Conservation (phyloP, 73 alveolate genomes). For the Paramecium pentaurelia region DNA sequence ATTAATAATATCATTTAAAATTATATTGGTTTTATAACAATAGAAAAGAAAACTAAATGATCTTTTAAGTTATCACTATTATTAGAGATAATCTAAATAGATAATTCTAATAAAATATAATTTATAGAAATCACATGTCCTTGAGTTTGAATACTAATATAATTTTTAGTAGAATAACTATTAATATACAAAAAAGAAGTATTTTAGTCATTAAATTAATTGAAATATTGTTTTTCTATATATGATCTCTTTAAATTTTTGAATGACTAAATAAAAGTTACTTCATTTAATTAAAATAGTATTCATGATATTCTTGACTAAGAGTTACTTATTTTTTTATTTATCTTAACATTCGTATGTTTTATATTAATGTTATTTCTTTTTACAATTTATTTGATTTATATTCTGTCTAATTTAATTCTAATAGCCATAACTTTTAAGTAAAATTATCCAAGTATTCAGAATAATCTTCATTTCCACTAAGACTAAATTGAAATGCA, state of each 20-base stretch:
- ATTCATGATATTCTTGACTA: not conserved
- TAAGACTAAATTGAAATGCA: not conserved
- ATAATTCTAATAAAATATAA: too few species aligned
- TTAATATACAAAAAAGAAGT: not conserved
- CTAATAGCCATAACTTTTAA: not conserved
- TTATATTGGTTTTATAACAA: not conserved
- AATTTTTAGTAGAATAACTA: not conserved
- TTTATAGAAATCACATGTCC: not conserved
- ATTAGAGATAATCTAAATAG: not conserved
- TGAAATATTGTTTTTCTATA: not conserved
- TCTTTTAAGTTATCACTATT: too few species aligned
- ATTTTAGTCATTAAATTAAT: not conserved
- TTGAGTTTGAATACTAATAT: too few species aligned
- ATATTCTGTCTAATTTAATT: not conserved
- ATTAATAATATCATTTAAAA: too few species aligned
- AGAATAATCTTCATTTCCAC: not conserved
- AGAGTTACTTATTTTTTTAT: not conserved
- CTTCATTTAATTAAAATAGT: not conserved
- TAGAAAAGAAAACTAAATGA: too few species aligned
- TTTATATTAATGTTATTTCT: not conserved
- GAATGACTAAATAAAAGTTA: not conserved
- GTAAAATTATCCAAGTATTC: not conserved
- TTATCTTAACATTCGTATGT: not conserved
- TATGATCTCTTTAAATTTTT: not conserved
- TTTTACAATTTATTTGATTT: not conserved